Conservation (phyloP, 331 rosid species). For the Quercus tomentella region DNA sequence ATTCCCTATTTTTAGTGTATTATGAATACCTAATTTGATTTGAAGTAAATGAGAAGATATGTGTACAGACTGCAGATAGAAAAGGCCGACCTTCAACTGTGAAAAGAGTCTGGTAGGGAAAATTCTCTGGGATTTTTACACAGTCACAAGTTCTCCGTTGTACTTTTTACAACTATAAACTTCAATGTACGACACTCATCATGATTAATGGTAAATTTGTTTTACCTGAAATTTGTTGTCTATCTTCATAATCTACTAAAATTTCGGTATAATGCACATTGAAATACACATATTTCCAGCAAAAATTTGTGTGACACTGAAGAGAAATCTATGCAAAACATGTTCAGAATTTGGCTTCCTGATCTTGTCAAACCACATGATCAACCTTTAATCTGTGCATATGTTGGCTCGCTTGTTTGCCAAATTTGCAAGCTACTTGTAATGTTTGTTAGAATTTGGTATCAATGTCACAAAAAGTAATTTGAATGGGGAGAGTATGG, state of each 20-base stretch:
- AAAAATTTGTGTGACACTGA: not conserved
- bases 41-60: slow-evolving; percentile 21
- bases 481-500: not conserved
- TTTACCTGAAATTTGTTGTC: not conserved
- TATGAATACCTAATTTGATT: slow-evolving; percentile 72
- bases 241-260: not conserved
- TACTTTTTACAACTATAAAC: not conserved
- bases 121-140: slow-evolving; percentile 7
- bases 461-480: not conserved
- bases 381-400: not conserved
- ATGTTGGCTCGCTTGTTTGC: not conserved
- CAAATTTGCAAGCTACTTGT: not conserved
- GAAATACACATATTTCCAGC: not conserved
- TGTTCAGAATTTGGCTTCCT: not conserved
- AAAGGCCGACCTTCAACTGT: slow-evolving; percentile 31
- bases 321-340: not conserved
- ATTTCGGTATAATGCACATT: not conserved
- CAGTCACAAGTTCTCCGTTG: not conserved
- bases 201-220: not conserved
- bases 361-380: not conserved
- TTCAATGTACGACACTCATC: not conserved
- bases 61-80: slow-evolving; percentile 19
- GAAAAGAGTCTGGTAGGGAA: slow-evolving; percentile 41
- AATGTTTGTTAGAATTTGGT: not conserved
- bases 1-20: slow-evolving; percentile 83